Evolutionary conservation across 2,329 filamentous ascomycete species (phyloP).

Genomic region (Escovopsis sp.): DNA sequence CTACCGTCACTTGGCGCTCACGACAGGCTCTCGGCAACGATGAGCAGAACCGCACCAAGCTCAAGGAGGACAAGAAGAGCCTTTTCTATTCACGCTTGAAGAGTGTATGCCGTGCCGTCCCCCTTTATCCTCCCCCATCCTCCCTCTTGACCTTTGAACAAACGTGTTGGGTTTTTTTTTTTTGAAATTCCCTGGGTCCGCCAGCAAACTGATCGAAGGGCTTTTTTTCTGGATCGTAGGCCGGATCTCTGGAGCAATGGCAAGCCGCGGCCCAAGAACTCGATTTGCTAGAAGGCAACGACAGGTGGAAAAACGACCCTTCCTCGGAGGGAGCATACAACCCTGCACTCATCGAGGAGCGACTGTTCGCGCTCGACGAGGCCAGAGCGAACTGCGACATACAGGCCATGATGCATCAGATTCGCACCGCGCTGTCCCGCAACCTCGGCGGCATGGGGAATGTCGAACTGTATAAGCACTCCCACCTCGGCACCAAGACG

Average conservation of each 20-base stretch:
- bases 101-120: slow-evolving; percentile 34
- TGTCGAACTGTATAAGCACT: slow-evolving; percentile 66
- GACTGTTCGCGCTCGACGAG: slow-evolving; percentile 59
- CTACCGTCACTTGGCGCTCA: slow-evolving; percentile 27
- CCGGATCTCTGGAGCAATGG: slow-evolving; percentile 59
- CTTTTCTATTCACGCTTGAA: slow-evolving; percentile 50
- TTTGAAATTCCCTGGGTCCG: too few species aligned
- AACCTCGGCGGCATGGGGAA: slow-evolving; percentile 80
- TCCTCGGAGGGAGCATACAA: slow-evolving; percentile 50
- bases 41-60: slow-evolving; percentile 9
- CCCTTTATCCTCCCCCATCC: background rate
- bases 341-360: slow-evolving; percentile 48
- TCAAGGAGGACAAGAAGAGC: slow-evolving; percentile 43
- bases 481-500: slow-evolving; percentile 72
- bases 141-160: background rate
- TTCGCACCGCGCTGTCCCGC: slow-evolving; percentile 67
- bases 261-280: slow-evolving; percentile 59
- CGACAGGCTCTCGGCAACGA: slow-evolving; percentile 34
- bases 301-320: slow-evolving; percentile 61
- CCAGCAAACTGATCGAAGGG: too few species aligned
- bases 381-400: slow-evolving; percentile 60
- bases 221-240: slow-evolving; percentile 27
- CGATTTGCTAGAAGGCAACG: slow-evolving; percentile 65
- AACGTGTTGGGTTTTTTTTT: too few species aligned
- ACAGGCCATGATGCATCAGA: slow-evolving; percentile 60